Conservation (phyloP, 441 rosid genomes). For the Adansonia rubrostipa region DNA sequence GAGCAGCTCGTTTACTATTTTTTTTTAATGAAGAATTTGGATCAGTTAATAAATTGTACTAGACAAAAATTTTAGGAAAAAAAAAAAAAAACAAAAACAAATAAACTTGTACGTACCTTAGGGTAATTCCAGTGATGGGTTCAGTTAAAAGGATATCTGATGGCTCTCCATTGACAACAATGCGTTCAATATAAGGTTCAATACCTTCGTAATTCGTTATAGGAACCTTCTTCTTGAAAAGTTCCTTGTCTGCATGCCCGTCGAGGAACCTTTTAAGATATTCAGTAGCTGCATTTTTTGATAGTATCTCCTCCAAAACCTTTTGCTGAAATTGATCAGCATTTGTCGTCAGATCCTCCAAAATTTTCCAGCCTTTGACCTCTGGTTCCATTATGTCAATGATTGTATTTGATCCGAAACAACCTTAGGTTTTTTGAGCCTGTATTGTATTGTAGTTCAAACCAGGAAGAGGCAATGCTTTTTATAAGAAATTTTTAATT, state of each 20-base stretch:
- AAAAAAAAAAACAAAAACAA: neutral
- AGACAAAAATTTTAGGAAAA: neutral
- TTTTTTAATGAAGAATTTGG: neutral
- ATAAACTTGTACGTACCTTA: neutral
- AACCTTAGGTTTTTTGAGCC: neutral
- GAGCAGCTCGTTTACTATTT: neutral
- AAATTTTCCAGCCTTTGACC: neutral
- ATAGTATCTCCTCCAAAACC: neutral
- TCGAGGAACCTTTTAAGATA: neutral
- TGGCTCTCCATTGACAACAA: neutral
- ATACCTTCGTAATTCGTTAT: neutral
- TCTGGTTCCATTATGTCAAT: neutral
- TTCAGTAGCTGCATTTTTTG: neutral
- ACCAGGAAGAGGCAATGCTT: too few relatives aligned
- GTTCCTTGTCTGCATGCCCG: neutral
- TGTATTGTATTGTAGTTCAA: too few relatives aligned
- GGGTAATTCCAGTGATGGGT: neutral
- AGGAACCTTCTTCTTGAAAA: neutral
- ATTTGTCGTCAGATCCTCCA: neutral
- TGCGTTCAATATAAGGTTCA: neutral
- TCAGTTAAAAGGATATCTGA: slow-evolving; percentile 1
- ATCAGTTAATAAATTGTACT: neutral
- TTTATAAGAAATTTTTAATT: too few relatives aligned
- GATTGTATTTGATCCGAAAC: neutral
- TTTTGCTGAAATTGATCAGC: neutral